Evolutionary conservation across 768 basidiomycete genomes (phyloP), one percentile per base, ranked within the genome.

Genomic region (Cubamyces sp.): DNA sequence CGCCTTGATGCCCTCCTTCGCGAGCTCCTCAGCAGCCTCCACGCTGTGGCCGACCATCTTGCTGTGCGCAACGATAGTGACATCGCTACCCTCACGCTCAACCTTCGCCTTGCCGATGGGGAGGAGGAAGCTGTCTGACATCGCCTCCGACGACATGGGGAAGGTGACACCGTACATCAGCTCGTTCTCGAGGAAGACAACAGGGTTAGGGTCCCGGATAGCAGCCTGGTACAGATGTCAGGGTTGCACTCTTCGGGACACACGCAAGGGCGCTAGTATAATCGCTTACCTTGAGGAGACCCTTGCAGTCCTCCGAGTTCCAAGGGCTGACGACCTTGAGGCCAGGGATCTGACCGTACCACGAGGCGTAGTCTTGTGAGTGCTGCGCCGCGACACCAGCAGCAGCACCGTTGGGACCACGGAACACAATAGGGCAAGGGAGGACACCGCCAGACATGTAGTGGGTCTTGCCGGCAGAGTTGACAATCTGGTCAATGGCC

Each of bases 371-470:
- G 74, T 98, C 96, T 76, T 98, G 96, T 18, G 94, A 97, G 74
- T 98, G 96, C 77, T 98, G 96, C 23, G 96, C 96, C 43, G 69
- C 97, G 42, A 99, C 97, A 84, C 97, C 97, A 53, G 96, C 77
- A 51, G 97, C 97, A 52, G 97, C 97, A 74, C 97, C 97, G 75
- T 99, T 99, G 64, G 97, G 97, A 54, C 97, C 97, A 78, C 97
- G 94, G 90, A 99, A 99, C 57, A 98, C 96, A 65, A 99, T 92
- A 23, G 97, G 95, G 81, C 96, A 98, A 12, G 95, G 92, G 18
- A 98, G 96, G 71, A 95, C 98, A 66, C 97, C 97, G 61, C 97
- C 97, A 41, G 97, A 98, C 97, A 99, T 99, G 85, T 99, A 99
- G 79, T 98, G 96, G 4, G 97, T 99, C 83, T 98, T 99, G 63